These are phyloP conservation scores for Tieghemostelium lacteum DNA, from an alignment of 78 protist genomes.

Conservation along the genomic window DNA sequence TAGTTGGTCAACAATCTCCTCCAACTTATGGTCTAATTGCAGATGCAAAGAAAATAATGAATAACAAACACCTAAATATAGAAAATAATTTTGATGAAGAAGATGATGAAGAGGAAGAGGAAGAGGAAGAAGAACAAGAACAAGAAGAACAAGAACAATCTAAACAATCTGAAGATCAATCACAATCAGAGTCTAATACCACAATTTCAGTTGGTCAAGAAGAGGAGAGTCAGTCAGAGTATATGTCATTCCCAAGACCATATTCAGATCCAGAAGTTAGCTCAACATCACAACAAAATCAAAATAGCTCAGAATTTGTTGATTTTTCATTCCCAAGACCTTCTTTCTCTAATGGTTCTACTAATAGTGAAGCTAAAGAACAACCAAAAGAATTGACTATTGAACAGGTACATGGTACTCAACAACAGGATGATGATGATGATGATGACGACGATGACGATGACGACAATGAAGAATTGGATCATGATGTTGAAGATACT, in stretches of 20 bases:
- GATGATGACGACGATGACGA: neutral
- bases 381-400: neutral
- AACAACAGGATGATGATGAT: constrained; percentile 16
- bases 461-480: neutral
- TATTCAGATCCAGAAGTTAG: neutral
- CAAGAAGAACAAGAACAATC: neutral
- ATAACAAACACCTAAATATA: neutral
- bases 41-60: constrained; percentile 17
- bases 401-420: neutral
- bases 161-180: neutral
- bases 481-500: neutral
- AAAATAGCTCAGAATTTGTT: no score
- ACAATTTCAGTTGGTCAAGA: no score
- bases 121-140: neutral
- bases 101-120: neutral
- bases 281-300: neutral
- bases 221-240: no score
- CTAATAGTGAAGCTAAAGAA: neutral
- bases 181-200: no score
- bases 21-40: constrained; percentile 24
- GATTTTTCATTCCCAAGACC: constrained; percentile 24
- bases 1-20: constrained; percentile 1
- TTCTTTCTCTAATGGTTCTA: neutral
- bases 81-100: neutral
- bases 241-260: neutral